A percentile compares a stretch with the other conserved stretches of the same genome.
phyloP scores from a whole-genome alignment of 305 asterid species.

The Solanum hybrid region DNA sequence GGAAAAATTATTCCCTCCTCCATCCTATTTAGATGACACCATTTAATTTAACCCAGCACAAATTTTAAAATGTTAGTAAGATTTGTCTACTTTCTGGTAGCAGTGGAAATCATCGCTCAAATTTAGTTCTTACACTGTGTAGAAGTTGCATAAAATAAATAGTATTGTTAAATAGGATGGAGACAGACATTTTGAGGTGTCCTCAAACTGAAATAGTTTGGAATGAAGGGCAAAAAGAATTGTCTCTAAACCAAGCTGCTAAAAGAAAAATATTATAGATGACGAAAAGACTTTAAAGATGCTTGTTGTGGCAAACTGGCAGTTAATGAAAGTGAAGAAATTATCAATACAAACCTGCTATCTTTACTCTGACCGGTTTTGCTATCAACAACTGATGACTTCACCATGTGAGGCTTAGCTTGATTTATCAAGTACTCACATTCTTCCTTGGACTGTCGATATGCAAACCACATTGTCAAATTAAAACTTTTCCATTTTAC shows the following conservation, averaged over 20 bases:
- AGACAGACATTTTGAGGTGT: background rate
- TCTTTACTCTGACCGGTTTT: constrained; percentile 70
- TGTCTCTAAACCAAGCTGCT: background rate
- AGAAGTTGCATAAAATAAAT: background rate
- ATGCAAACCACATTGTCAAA: background rate
- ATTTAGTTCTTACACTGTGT: background rate
- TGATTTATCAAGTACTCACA: constrained; percentile 63
- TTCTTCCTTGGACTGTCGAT: constrained; percentile 61
- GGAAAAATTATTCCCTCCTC: background rate
- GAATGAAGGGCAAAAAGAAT: background rate
- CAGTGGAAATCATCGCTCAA: background rate
- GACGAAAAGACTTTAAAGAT: background rate
- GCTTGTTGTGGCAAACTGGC: background rate
- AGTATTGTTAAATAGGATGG: background rate
- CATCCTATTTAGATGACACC: background rate
- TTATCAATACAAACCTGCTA: constrained; percentile 45
- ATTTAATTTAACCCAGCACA: background rate
- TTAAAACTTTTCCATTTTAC: background rate
- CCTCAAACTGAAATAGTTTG: background rate
- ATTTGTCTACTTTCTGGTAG: background rate
- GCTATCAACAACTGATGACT: constrained; percentile 78
- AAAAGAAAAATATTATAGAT: background rate
- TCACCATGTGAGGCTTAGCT: constrained; percentile 65
- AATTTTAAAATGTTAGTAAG: no score
- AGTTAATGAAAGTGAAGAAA: background rate